A percentile compares a stretch with the other conserved stretches of the same genome.
phyloP scores from a whole-genome alignment of 169 alveolate species.

The Eimeria sp. region DNA sequence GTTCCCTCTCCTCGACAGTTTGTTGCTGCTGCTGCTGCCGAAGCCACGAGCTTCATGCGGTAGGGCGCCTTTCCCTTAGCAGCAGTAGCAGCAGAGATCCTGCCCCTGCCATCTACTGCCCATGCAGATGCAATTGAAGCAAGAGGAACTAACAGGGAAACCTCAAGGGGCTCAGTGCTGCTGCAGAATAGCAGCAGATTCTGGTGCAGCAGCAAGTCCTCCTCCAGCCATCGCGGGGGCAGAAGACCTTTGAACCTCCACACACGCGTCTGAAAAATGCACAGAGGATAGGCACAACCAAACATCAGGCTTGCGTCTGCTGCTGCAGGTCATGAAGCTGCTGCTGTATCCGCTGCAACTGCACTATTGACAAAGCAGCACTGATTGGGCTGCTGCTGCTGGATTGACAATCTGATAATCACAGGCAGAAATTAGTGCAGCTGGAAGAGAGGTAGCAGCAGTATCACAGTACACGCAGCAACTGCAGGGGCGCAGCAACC shows the following conservation, averaged over 20 bases:
- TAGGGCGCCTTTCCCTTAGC: conserved; percentile 14
- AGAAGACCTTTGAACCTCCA: conserved; percentile 61
- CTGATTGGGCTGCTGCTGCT: neutral
- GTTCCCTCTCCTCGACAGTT: neutral
- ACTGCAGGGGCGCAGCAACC: neutral
- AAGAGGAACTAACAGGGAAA: conserved; percentile 51
- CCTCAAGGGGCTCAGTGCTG: conserved; percentile 74
- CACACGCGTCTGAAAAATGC: conserved; percentile 17
- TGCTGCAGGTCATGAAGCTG: neutral
- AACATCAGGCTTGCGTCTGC: neutral
- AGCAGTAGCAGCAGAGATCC: conserved; percentile 31
- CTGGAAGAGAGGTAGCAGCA: neutral
- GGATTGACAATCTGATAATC: neutral
- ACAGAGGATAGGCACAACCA: neutral
- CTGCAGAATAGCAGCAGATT: conserved; percentile 73
- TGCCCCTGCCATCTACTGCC: conserved; percentile 52
- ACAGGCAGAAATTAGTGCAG: neutral
- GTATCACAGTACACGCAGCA: conserved; percentile 1
- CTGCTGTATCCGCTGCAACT: neutral
- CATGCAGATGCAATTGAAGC: conserved; percentile 43
- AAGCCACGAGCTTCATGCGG: neutral
- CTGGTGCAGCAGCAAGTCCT: conserved; percentile 70
- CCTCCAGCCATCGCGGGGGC: conserved; percentile 79
- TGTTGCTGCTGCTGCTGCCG: neutral
- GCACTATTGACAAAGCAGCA: neutral